These are phyloP conservation scores for Keithomyces neogunnii DNA, from an alignment of 2,329 filamentous ascomycete species.

Conservation along the genomic window DNA sequence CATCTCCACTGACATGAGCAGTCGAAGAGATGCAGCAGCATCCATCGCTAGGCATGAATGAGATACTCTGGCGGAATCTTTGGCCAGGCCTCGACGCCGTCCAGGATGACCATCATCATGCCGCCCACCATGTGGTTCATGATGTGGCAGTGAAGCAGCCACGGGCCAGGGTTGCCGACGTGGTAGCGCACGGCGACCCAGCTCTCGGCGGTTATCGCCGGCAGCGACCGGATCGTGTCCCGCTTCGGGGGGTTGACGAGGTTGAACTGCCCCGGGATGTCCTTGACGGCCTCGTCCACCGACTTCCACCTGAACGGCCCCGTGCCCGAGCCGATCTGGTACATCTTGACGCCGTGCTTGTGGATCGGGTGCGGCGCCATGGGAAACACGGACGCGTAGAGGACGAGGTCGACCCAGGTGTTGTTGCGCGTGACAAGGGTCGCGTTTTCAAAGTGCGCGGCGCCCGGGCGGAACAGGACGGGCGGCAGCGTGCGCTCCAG, in stretches of 20 bases:
- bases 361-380: constrained; percentile 52
- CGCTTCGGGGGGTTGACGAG: constrained; percentile 44
- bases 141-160: constrained; percentile 49
- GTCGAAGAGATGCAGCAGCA: neutral
- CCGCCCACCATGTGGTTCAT: constrained; percentile 44
- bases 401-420: constrained; percentile 49
- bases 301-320: constrained; percentile 43
- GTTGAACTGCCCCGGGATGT: constrained; percentile 45
- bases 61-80: constrained; percentile 31
- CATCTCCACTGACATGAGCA: neutral
- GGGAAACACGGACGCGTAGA: constrained; percentile 27
- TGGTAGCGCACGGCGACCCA: constrained; percentile 47
- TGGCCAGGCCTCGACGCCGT: constrained; percentile 36
- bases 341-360: constrained; percentile 56
- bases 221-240: constrained; percentile 29
- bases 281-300: constrained; percentile 41
- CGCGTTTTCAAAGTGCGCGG: constrained; percentile 28
- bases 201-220: constrained; percentile 11
- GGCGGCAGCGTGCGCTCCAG: constrained; percentile 27
- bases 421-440: constrained; percentile 37
- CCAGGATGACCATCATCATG: constrained; percentile 44
- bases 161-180: constrained; percentile 42
- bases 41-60: neutral
- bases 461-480: constrained; percentile 31
- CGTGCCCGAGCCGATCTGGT: constrained; percentile 41